Conservation (phyloP, 768 basidiomycete genomes). For the Multifurca ochricompacta region DNA sequence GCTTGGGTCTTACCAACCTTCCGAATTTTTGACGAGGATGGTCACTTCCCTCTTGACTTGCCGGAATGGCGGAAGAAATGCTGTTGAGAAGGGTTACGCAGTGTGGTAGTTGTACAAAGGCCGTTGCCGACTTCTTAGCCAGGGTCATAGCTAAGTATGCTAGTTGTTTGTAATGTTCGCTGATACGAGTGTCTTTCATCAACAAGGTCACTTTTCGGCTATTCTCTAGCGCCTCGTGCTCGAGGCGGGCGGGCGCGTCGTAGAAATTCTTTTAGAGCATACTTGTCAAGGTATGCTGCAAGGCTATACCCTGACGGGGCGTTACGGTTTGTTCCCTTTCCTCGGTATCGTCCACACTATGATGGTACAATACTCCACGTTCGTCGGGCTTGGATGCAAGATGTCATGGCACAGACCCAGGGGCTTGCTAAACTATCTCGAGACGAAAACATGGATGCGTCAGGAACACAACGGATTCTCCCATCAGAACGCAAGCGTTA, state of each 20-base stretch:
- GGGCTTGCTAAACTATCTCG: constrained; percentile 77
- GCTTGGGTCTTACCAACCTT: constrained; percentile 64
- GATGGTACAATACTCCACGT: constrained; percentile 88
- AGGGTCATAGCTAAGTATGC: constrained; percentile 46
- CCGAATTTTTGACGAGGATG: constrained; percentile 55
- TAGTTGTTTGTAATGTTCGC: not conserved
- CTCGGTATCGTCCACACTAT: constrained; percentile 84
- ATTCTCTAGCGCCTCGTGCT: constrained; percentile 60
- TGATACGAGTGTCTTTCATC: constrained; percentile 26
- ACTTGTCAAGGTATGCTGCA: constrained; percentile 88
- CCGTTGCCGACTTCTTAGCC: constrained; percentile 50
- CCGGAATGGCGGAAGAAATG: constrained; percentile 58
- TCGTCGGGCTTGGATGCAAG: constrained; percentile 68
- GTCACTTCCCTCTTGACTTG: constrained; percentile 53
- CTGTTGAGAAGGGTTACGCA: constrained; percentile 46
- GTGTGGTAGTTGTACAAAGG: constrained; percentile 76
- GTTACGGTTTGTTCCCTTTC: constrained; percentile 83
- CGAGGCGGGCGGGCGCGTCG: constrained; percentile 78
- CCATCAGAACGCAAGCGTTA: constrained; percentile 81
- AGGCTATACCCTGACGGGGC: constrained; percentile 86
- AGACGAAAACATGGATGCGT: constrained; percentile 80
- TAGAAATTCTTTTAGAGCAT: constrained; percentile 87
- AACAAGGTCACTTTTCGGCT: constrained; percentile 79
- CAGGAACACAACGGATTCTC: constrained; percentile 90
- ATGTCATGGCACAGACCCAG: constrained; percentile 65